Evolutionary conservation across 306 rosid species (phyloP), one percentile per base, ranked within the genome.

Genomic region (Ochetophila trinervis): DNA sequence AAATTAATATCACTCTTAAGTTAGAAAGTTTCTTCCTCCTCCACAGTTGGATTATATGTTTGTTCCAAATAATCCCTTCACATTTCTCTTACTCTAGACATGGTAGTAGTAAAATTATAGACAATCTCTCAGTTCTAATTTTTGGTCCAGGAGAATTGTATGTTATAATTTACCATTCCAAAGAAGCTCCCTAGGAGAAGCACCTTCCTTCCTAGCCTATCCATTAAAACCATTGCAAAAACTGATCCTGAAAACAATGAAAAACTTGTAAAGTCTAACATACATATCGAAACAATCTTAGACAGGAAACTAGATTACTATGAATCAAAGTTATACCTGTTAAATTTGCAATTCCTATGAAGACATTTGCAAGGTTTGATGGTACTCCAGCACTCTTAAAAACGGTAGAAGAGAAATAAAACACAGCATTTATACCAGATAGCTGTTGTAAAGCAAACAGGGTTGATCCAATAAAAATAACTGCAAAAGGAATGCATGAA

Each of bases 401-500:
- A 78, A 93, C 91, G 81, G 95, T 85, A 57, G 98, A 85, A 83
- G 98, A 93, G 97, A 93, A 93, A 78, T 93, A 93, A 79, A 93
- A 93, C 37, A 93, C 85, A 59, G 97, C 98, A 53, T 93, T 93
- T 86, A 93, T 89, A 84, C 98, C 98, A 83, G 98, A 93, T 70
- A 93, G 96, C 91, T 93, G 98, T 93, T 89, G 98, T 86, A 93
- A 87, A 89, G 97, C 98, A 93, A 82, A 93, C 35, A 93, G 91
- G 85, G 96, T 84, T 81, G 98, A 93, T 68, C 98, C 98, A 87
- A 93, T 93, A 87, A 89, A 85, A 87, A 93, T 94, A 81, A 93
- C 98, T 93, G 98, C 97, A 89, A 93, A 93, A 93, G 68, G 71
- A 86, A 83, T 69, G 64, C 62, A 73, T 93, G 76, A 93, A 87